A percentile compares a stretch with the other conserved stretches of the same genome.
These are phyloP conservation scores for Pseudonitzschia multistriata DNA, from an alignment of 108 stramenopile species.

Conservation along the genomic window DNA sequence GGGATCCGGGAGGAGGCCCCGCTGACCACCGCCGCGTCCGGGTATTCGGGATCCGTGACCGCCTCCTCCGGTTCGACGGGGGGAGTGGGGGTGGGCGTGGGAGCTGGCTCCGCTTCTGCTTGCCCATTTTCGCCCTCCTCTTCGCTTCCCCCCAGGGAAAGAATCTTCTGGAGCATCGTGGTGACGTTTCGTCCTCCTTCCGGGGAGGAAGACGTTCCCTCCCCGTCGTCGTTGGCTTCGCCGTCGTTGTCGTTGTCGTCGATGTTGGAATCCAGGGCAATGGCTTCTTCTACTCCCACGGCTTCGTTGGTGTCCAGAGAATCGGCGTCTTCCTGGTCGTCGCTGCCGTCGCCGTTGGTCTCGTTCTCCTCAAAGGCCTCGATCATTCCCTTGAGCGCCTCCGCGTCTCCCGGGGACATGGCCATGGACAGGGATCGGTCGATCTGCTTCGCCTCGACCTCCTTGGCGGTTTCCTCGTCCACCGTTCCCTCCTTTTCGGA, in stretches of 20 bases:
- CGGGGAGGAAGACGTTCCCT: neutral
- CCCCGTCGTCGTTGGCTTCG: conserved; percentile 22
- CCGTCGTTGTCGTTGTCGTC: conserved; percentile 26
- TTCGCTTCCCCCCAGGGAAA: conserved; percentile 22
- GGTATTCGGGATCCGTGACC: neutral
- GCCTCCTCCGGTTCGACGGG: too few relatives aligned
- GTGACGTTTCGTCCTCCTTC: conserved; percentile 11
- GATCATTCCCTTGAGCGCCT: neutral
- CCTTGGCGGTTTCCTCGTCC: neutral
- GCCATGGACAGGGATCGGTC: conserved; percentile 6
- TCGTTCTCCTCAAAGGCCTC: conserved; percentile 16
- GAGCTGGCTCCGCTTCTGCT: neutral
- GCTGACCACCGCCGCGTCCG: neutral
- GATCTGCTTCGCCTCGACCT: neutral
- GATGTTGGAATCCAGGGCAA: conserved; percentile 33
- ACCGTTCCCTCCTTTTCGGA: neutral
- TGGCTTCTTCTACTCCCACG: conserved; percentile 49
- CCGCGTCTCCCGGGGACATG: conserved; percentile 4
- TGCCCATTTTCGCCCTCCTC: conserved; percentile 3
- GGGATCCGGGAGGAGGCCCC: conserved; percentile 11
- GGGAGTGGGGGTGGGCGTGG: neutral
- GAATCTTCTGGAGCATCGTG: conserved; percentile 38
- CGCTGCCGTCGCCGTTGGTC: neutral
- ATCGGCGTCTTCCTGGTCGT: conserved; percentile 26
- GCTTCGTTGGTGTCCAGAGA: conserved; percentile 31